Evolutionary conservation across 805 yeast species (phyloP), one percentile per base, ranked within the genome.

Genomic region (Candida yuanshanica): DNA sequence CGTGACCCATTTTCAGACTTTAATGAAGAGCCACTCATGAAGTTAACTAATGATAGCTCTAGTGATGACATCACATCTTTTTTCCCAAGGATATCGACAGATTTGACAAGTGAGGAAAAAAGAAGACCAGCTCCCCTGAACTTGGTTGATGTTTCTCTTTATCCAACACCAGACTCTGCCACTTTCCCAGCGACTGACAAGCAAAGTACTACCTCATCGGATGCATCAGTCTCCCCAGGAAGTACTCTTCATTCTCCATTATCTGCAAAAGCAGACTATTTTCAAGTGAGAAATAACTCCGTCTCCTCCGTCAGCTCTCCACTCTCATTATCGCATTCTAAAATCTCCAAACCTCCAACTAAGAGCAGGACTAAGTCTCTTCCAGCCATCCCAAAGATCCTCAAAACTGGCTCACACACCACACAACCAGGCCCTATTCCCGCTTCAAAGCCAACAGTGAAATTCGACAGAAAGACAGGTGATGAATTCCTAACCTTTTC

Each of bases 381-480:
- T 9, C 51, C 53, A 18, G 38, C 36, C 23, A 34, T 45, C 13
- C 31, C 36, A 24, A 18, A 20, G 18, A 13, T 35, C 9, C 9
- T 26, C 12, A 44, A 23, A 24, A 17, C 18, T 20, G 45, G 44
- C 2, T 12, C 27, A 13, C 47, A 51, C 18, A 52, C 58, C 2
- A 50, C 60, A 6, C 64, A 59, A 38, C 64, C 65, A 2, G 66
- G 66, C 8, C 66, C 65, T 12, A 56, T 62, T 12, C 65, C 65
- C 4, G 63, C 63, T 6, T 46, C 59, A 2, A 50, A 49, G 32
- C 63, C 63, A 22, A 41, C 27, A 36, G 29, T 59, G 2, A 22
- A 40, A 6, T 38, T 46, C 17, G 63, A 62, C 36, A 43, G 44
- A 3, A 27, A 20, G 8, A 51, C 59, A 8, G 65, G 65, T 1